phyloP scores from a whole-genome alignment of 257 asterid species.

The Scutellaria barbata region DNA sequence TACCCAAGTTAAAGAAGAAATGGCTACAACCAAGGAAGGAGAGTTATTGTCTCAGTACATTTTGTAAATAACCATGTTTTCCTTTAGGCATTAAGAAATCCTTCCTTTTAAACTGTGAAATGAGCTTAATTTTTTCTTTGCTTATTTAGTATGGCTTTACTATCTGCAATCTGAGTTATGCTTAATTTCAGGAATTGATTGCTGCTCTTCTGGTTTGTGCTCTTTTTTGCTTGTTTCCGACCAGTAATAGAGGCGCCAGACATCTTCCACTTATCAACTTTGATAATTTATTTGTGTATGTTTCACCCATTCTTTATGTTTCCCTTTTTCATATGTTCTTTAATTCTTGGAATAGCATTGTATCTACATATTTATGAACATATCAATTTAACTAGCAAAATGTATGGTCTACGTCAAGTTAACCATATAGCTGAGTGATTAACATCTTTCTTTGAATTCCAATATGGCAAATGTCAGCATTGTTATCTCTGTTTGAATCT shows the following conservation, averaged over 20 bases:
- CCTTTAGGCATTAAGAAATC: background rate
- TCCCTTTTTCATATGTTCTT: slow-evolving; percentile 1
- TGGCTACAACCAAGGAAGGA: slow-evolving; percentile 3
- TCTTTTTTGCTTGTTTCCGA: slow-evolving; percentile 86
- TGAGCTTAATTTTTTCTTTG: slow-evolving; percentile 23
- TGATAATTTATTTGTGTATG: slow-evolving; percentile 81
- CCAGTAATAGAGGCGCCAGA: slow-evolving; percentile 65
- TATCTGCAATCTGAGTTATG: slow-evolving; percentile 27
- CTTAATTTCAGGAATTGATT: slow-evolving; percentile 73
- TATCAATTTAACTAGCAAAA: slow-evolving; percentile 7
- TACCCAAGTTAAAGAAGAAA: slow-evolving; percentile 4
- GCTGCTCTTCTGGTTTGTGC: slow-evolving; percentile 88
- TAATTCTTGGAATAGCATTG: background rate
- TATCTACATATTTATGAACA: background rate
- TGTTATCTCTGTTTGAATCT: no score
- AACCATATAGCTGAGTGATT: no score
- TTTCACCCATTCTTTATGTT: slow-evolving; percentile 34
- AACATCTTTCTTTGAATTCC: no score
- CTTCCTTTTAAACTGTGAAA: slow-evolving; percentile 23
- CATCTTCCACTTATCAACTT: slow-evolving; percentile 83
- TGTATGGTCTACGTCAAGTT: no score
- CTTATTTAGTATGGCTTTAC: slow-evolving; percentile 24
- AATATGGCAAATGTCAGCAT: no score
- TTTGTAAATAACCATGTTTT: slow-evolving; percentile 5
- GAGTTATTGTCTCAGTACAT: background rate